Evolutionary conservation across 805 yeast species (phyloP).

Genomic region (Nakazawaea anatomiae): DNA sequence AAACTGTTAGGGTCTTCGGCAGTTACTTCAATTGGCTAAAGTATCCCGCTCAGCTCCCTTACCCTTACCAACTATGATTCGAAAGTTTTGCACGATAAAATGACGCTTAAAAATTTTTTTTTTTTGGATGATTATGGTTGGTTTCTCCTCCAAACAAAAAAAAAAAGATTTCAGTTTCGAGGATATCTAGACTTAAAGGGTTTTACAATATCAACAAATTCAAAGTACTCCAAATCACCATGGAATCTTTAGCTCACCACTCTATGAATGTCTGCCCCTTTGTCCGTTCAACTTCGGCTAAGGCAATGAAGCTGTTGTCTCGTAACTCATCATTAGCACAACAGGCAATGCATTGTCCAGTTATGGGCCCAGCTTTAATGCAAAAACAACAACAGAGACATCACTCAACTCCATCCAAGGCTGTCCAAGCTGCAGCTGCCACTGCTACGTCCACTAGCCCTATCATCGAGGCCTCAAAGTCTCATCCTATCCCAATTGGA

Average conservation of each 20-base stretch:
- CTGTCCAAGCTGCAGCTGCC: conserved; percentile 23
- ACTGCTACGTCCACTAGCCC: conserved; percentile 8
- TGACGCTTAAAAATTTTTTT: too few species aligned
- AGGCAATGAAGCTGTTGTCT: conserved; percentile 54
- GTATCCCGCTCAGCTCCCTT: neutral
- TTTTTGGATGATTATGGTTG: neutral
- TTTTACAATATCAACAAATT: too few species aligned
- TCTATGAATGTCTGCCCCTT: conserved; percentile 84
- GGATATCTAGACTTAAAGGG: too few species aligned
- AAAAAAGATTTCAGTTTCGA: too few species aligned
- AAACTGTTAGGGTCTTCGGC: too few species aligned
- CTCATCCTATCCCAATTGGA: conserved; percentile 11
- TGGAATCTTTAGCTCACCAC: conserved; percentile 78
- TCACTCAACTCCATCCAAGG: conserved; percentile 35
- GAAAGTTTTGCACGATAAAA: too few species aligned
- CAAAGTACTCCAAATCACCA: conserved; percentile 17
- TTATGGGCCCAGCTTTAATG: conserved; percentile 74
- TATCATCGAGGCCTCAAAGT: conserved; percentile 8
- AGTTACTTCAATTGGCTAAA: neutral
- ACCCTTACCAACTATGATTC: too few species aligned
- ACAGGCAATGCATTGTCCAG: conserved; percentile 80
- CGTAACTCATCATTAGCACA: conserved; percentile 36
- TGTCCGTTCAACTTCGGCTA: conserved; percentile 50
- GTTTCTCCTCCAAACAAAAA: neutral
- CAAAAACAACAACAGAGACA: conserved; percentile 32